Evolutionary conservation across 495 filamentous ascomycete genomes (phyloP).

Genomic region (Pseudomonodictys pantanalensis): DNA sequence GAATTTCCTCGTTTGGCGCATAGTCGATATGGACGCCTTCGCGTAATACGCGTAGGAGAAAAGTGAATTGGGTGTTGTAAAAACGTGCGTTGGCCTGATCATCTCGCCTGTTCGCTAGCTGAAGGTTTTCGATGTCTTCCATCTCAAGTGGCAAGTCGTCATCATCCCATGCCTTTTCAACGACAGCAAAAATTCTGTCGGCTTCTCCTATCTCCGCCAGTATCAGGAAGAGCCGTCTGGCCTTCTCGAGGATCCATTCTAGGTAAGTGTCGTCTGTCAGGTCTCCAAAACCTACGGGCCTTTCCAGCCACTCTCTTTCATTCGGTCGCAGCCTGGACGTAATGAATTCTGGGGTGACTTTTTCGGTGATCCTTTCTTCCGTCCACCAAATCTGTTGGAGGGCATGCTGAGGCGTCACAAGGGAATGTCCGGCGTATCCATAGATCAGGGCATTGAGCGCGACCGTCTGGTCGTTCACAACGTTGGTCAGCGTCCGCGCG

Average conservation of each 20-base stretch:
- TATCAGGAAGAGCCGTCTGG: constrained; percentile 77
- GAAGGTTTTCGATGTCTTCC: constrained; percentile 65
- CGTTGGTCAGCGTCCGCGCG: constrained; percentile 31
- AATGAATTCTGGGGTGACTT: constrained; percentile 69
- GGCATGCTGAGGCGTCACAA: constrained; percentile 40
- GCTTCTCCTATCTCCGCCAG: constrained; percentile 75
- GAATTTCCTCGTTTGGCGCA: constrained; percentile 73
- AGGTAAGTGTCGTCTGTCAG: constrained; percentile 87
- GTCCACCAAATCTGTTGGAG: constrained; percentile 68
- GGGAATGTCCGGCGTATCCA: constrained; percentile 42
- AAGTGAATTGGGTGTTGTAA: constrained; percentile 77
- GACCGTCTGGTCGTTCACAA: constrained; percentile 36
- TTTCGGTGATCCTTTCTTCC: constrained; percentile 68
- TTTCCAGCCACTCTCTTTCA: constrained; percentile 63
- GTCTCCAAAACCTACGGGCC: constrained; percentile 76
- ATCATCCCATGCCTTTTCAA: constrained; percentile 86
- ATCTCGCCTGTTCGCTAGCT: constrained; percentile 59
- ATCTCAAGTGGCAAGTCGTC: constrained; percentile 78
- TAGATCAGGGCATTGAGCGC: constrained; percentile 44
- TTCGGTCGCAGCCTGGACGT: constrained; percentile 62
- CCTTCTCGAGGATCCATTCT: constrained; percentile 83
- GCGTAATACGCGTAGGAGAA: constrained; percentile 66
- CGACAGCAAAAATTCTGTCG: constrained; percentile 78
- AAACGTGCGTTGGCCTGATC: constrained; percentile 69
- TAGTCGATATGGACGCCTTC: constrained; percentile 72